Percentiles rank a stretch among this genome's conserved stretches.
Evolutionary conservation across 2,329 filamentous ascomycete genomes (phyloP).

Genomic region (Xylaria arbuscula): DNA sequence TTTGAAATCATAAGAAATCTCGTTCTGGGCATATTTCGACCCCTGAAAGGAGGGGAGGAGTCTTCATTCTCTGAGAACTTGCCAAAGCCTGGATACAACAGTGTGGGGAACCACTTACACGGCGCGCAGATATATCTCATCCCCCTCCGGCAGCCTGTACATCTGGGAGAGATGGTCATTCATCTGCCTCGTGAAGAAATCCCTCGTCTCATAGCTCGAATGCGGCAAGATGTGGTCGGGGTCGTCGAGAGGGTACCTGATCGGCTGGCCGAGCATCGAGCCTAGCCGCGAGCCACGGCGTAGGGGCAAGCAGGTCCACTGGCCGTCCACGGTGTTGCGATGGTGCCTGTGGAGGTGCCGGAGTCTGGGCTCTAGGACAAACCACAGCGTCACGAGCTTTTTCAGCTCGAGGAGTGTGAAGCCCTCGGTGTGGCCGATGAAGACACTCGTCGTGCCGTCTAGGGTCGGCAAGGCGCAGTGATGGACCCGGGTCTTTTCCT

Average conservation of each 20-base stretch:
- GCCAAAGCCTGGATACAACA: neutral
- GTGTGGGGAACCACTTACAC: neutral
- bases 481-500: conserved; percentile 37
- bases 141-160: neutral
- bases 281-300: conserved; percentile 22
- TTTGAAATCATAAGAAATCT: neutral
- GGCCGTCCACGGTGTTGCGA: conserved; percentile 1
- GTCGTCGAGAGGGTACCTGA: neutral
- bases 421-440: conserved; percentile 35
- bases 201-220: neutral
- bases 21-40: neutral
- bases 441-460: conserved; percentile 33
- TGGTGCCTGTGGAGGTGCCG: conserved; percentile 27
- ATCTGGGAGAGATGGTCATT: conserved; percentile 13
- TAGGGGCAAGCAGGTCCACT: neutral
- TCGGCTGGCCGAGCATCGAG: neutral
- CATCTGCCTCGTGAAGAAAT: conserved; percentile 20
- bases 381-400: conserved; percentile 36
- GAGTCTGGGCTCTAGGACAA: conserved; percentile 2
- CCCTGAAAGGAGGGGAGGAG: neutral
- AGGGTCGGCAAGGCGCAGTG: conserved; percentile 38
- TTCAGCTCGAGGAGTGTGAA: conserved; percentile 41
- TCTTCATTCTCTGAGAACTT: neutral
- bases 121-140: conserved; percentile 25
- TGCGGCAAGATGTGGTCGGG: conserved; percentile 8